A percentile compares a stretch with the other conserved stretches of the same genome.
These are phyloP conservation scores for Mycena chlorophos DNA, from an alignment of 768 basidiomycete species.

Conservation along the genomic window DNA sequence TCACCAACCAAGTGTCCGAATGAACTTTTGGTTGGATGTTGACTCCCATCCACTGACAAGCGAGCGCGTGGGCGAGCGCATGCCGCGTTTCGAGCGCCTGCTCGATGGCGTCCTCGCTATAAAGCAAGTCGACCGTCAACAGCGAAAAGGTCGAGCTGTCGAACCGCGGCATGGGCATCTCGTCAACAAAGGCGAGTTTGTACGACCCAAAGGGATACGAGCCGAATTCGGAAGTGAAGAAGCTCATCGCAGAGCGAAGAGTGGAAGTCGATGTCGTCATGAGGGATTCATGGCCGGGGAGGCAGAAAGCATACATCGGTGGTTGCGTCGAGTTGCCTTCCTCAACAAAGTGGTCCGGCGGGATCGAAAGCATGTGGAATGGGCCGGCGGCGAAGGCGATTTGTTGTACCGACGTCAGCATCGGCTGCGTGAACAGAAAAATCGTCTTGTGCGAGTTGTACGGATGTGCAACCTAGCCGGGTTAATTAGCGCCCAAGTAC, in stretches of 20 bases:
- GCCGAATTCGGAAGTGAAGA: constrained; percentile 88
- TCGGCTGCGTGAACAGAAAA: constrained; percentile 85
- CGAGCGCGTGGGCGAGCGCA: constrained; percentile 81
- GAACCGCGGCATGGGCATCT: constrained; percentile 77
- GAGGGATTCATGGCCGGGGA: constrained; percentile 81
- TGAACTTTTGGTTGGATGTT: constrained; percentile 92
- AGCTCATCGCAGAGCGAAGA: constrained; percentile 88
- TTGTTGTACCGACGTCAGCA: constrained; percentile 92
- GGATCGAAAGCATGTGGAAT: constrained; percentile 76
- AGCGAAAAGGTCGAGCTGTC: constrained; percentile 85
- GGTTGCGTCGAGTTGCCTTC: constrained; percentile 68
- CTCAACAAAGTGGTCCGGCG: constrained; percentile 58
- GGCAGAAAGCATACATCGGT: constrained; percentile 87
- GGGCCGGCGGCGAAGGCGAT: constrained; percentile 95
- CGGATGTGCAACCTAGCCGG: constrained; percentile 80
- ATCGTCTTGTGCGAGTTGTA: constrained; percentile 92
- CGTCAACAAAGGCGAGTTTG: constrained; percentile 93
- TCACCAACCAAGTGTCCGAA: constrained; percentile 96
- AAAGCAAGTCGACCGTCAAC: constrained; percentile 75
- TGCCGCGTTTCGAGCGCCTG: constrained; percentile 91
- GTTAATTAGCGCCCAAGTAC: constrained; percentile 10
- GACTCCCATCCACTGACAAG: constrained; percentile 95
- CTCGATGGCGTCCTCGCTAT: constrained; percentile 88
- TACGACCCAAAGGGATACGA: constrained; percentile 95
- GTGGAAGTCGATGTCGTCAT: constrained; percentile 70